These are phyloP conservation scores for Hemisphaericaspora xylofermentans DNA, from an alignment of 1,139 yeast species.

Conservation along the genomic window DNA sequence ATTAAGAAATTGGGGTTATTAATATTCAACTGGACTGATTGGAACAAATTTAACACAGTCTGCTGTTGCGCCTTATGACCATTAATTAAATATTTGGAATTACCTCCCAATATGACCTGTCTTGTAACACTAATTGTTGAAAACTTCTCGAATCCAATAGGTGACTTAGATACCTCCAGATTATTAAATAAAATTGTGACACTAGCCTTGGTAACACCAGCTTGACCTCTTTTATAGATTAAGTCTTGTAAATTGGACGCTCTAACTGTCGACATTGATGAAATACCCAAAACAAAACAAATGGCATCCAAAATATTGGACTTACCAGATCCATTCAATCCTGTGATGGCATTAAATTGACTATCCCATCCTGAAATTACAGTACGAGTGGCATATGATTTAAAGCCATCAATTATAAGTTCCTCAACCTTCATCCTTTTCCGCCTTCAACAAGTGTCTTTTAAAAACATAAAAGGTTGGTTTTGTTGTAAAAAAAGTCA, in stretches of 20 bases:
- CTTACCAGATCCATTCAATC: constrained; percentile 95
- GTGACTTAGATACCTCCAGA: constrained; percentile 69
- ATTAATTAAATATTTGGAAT: constrained; percentile 87
- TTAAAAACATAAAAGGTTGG: too few relatives aligned
- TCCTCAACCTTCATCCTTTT: constrained; percentile 87
- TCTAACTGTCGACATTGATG: constrained; percentile 90
- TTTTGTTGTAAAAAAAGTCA: too few relatives aligned
- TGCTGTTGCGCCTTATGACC: constrained; percentile 97
- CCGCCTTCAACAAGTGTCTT: too few relatives aligned
- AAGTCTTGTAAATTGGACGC: constrained; percentile 92
- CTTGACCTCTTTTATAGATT: constrained; percentile 95
- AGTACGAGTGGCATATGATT: constrained; percentile 95
- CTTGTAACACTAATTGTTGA: constrained; percentile 88
- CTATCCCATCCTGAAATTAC: constrained; percentile 95
- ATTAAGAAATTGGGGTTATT: constrained; percentile 95
- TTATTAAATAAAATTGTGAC: constrained; percentile 96
- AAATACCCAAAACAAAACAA: constrained; percentile 96
- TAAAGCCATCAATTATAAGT: constrained; percentile 94
- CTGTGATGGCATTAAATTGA: constrained; percentile 96
- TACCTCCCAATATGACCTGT: constrained; percentile 88
- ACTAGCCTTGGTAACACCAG: constrained; percentile 95
- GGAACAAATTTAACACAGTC: constrained; percentile 85
- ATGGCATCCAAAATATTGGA: constrained; percentile 94
- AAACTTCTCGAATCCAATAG: constrained; percentile 82
- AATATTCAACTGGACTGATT: constrained; percentile 91